Evolutionary conservation across 108 stramenopile genomes (phyloP), one percentile per base, ranked within the genome.

Genomic region (Skeletonema grethae): DNA sequence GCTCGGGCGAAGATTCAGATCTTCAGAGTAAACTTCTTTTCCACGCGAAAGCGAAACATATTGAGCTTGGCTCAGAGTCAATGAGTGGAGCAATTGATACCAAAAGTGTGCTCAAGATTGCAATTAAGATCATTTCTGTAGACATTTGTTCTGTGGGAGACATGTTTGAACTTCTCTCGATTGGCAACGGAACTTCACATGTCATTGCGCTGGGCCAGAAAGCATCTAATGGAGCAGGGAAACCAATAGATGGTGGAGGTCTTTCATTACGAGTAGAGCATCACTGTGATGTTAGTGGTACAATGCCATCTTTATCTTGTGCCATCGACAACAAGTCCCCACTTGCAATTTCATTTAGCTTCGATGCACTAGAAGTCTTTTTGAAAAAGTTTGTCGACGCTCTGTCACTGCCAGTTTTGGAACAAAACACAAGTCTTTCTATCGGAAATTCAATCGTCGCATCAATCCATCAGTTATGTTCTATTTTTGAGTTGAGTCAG

Each of bases 281-380:
- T 58, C 34, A 30, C 30, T 57, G 41, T 30, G 83, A 76, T 39
- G 65, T 67, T 39, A 50, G 30, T 31, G 63, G 60, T 16, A 36
- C n/a, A 5, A 56, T 55, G 24, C 45, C 79, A 46, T 75, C 85
- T 39, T 69, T 84, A 65, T 83, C 86, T 13, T 61, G 78, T 36
- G 76, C 85, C 48, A 63, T 73, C 24, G 85, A 87, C 50, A 50
- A 86, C 31, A 70, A 65, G 15, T 79, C 72, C 41, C 76, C 79
- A 11, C 57, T 85, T 16, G 72, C 65, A 41, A 57, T 91, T 32
- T 67, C 69, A 35, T 57, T 87, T 10, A 60, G 77, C 45, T 50
- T 71, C 28, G 65, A 85, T 43, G 84, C 65, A n/a, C 45, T 80
- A 5, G 79, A 87, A 57, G 70, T 34, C 29, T 46, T 73, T 57